Percentiles rank a stretch among this genome's conserved stretches.
phyloP scores from a whole-genome alignment of 805 yeast species.

The Debaryomyces castellii region DNA sequence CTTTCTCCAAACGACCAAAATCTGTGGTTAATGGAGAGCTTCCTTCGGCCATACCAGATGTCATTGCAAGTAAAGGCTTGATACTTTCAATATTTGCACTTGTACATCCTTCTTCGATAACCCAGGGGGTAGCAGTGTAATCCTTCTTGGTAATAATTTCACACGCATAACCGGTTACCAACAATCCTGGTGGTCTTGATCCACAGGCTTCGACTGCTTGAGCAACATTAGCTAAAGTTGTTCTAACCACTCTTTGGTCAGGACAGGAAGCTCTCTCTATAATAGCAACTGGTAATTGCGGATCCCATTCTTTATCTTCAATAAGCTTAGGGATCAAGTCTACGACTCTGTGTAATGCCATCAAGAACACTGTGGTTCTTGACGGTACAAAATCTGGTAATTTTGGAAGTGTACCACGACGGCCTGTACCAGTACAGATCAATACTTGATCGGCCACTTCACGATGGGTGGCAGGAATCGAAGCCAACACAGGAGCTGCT shows the following conservation, averaged over 20 bases:
- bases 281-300: conserved; percentile 73
- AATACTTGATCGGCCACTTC: conserved; percentile 90
- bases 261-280: conserved; percentile 92
- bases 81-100: background rate
- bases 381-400: conserved; percentile 70
- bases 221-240: conserved; percentile 64
- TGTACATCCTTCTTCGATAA: conserved; percentile 46
- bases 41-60: background rate
- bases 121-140: conserved; percentile 35
- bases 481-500: conserved; percentile 79
- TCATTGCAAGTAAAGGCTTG: background rate
- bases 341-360: conserved; percentile 80
- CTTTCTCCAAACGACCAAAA: background rate
- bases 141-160: conserved; percentile 39
- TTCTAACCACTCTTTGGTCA: conserved; percentile 83
- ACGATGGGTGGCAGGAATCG: conserved; percentile 89
- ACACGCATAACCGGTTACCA: conserved; percentile 81
- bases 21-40: background rate
- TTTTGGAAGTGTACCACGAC: conserved; percentile 77
- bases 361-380: conserved; percentile 82
- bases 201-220: conserved; percentile 76
- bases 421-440: conserved; percentile 92
- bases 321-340: conserved; percentile 51
- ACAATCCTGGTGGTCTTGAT: conserved; percentile 88
- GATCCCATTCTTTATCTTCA: conserved; percentile 59